These are phyloP conservation scores for Trypanosomatidae sp. DNA, from an alignment of 208 protist genomes.

Conservation along the genomic window DNA sequence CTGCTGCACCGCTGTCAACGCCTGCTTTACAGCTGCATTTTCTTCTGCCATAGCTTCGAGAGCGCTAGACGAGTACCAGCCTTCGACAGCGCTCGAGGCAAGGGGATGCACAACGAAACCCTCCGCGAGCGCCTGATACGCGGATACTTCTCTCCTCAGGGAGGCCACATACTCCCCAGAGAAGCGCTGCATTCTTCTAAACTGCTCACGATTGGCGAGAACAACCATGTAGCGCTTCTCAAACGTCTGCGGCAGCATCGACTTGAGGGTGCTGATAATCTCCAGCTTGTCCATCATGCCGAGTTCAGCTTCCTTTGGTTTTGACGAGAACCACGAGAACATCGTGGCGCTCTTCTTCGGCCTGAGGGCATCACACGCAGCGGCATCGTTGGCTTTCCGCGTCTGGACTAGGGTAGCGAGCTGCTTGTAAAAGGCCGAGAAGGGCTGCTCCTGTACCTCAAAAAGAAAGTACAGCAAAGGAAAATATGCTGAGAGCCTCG, in stretches of 20 bases:
- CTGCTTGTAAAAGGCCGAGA: conserved; percentile 24
- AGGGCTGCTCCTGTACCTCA: conserved; percentile 21
- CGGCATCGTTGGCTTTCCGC: conserved; percentile 14
- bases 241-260: conserved; percentile 10
- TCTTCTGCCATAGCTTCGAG: conserved; percentile 7
- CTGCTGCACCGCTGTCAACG: conserved; percentile 13
- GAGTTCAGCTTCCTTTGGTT: conserved; percentile 25
- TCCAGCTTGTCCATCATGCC: conserved; percentile 29
- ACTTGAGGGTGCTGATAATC: conserved; percentile 16
- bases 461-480: conserved; percentile 36
- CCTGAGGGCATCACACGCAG: conserved; percentile 17
- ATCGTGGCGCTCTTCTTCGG: conserved; percentile 26
- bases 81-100: conserved; percentile 1
- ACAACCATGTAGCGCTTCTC: conserved; percentile 30
- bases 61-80: conserved; percentile 16
- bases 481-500: conserved; percentile 18
- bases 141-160: conserved; percentile 8
- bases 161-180: conserved; percentile 16
- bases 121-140: conserved; percentile 24
- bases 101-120: conserved; percentile 5
- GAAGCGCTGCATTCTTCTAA: conserved; percentile 24
- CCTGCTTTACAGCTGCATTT: conserved; percentile 8
- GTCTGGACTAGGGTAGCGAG: conserved; percentile 13
- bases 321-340: conserved; percentile 34
- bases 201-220: conserved; percentile 21